These are phyloP conservation scores for Yarrowia keelungensis DNA, from an alignment of 805 yeast genomes.

Conservation along the genomic window DNA sequence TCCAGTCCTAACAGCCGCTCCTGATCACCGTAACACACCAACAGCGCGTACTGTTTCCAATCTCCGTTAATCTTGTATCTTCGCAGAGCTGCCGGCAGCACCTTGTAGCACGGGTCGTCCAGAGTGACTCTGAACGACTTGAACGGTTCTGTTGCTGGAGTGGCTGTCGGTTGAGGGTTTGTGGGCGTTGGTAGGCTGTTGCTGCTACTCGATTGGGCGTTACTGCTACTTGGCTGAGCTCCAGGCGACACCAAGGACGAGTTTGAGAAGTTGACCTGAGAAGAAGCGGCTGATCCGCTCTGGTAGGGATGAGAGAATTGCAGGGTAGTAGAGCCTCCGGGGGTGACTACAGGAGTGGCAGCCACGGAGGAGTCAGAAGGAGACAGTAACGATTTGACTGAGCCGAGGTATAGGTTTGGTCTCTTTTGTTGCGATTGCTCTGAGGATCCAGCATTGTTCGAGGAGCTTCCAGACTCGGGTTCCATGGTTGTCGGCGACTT, in stretches of 20 bases:
- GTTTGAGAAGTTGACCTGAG: slow-evolving; percentile 22
- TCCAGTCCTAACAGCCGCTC: slow-evolving; percentile 82
- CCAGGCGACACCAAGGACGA: slow-evolving; percentile 19
- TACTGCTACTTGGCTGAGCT: slow-evolving; percentile 1
- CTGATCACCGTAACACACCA: slow-evolving; percentile 88
- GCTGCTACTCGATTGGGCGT: background rate
- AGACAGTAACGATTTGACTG: slow-evolving; percentile 21
- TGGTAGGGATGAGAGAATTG: slow-evolving; percentile 32
- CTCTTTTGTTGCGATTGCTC: slow-evolving; percentile 6
- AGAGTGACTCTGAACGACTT: slow-evolving; percentile 84
- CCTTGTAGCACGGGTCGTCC: slow-evolving; percentile 89
- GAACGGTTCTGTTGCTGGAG: slow-evolving; percentile 63
- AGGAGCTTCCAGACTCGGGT: background rate
- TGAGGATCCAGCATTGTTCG: background rate
- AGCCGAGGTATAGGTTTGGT: slow-evolving; percentile 15
- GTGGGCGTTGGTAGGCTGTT: background rate
- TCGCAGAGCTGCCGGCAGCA: slow-evolving; percentile 86
- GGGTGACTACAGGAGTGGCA: slow-evolving; percentile 21
- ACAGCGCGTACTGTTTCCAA: slow-evolving; percentile 87
- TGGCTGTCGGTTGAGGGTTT: slow-evolving; percentile 7
- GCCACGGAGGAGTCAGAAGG: slow-evolving; percentile 21
- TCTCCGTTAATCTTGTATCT: slow-evolving; percentile 81
- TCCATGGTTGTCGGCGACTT: slow-evolving; percentile 19
- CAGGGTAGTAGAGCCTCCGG: slow-evolving; percentile 28
- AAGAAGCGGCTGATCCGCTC: slow-evolving; percentile 21